Base-by-base conservation (phyloP, 257 asterid species). In the Ajuga chamaepitys region DNA sequence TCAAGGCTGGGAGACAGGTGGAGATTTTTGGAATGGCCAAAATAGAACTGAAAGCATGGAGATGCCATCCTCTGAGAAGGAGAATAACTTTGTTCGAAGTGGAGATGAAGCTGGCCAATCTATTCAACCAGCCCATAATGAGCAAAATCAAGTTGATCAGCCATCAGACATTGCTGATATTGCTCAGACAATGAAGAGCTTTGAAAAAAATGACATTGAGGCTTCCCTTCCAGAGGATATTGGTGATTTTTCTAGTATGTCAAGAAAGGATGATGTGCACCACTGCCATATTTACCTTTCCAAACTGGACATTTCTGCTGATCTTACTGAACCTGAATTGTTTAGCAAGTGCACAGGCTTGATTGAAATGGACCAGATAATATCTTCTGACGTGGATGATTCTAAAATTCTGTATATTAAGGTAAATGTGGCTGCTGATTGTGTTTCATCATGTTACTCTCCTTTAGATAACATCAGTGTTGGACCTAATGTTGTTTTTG, bases 221-320 rank as follows among this genome's bases (percentile, higher is more conserved):
- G 81, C 67, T 73, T 17, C 75, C 18, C 46, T 71, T 66, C 64
- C 30, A 51, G 78, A 65, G 59, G 88, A 72, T 74, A 61, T 71
- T 25, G 66, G 62, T 48, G 68, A 55, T 59, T 52, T 46, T 37
- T 62, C 78, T 25, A 75, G 76, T 62, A 34, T 71, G 40, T 76
- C 77, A 0, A 35, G 70, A 72, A 83, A 79, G 85, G 91, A 81
- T 51, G 90, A 81, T 22, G 59, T 44, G 12, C 68, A 24, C 48
- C 64, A 75, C 62, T 80, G 70, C 74, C 79, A 56, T 52, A 2
- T 76, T 71, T 94, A 90, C 81, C 82, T 94, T 22, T 80, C 92
- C 61, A 91, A 80, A 80, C 91, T 94, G 48, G 95, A 94, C 79
- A 79, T 94, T 55, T 94, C 99, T 54, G 82, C 76, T 1, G 98